phyloP scores from a whole-genome alignment of 2,329 filamentous ascomycete species.

The Venturiaceae sp. region DNA sequence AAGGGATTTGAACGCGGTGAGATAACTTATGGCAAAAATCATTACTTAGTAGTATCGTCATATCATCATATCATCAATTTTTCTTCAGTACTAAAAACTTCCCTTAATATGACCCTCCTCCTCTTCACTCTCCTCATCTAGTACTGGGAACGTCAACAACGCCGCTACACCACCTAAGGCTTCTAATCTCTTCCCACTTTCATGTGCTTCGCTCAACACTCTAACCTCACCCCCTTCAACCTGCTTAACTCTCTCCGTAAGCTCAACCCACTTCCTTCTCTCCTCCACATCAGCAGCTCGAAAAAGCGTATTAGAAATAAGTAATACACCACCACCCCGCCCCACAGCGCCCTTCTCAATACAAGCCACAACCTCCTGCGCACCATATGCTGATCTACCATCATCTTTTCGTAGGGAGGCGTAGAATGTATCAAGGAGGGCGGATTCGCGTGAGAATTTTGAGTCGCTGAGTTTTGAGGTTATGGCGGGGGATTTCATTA shows the following conservation, averaged over 20 bases:
- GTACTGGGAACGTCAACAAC: slow-evolving; percentile 79
- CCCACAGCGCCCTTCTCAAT: slow-evolving; percentile 84
- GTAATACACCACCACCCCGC: slow-evolving; percentile 69
- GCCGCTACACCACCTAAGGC: slow-evolving; percentile 81
- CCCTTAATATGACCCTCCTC: slow-evolving; percentile 12
- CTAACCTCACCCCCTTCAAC: slow-evolving; percentile 75
- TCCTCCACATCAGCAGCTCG: slow-evolving; percentile 68
- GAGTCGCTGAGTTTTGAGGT: slow-evolving; percentile 70
- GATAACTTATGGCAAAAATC: too few relatives aligned
- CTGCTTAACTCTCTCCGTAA: slow-evolving; percentile 81
- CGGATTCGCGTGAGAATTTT: slow-evolving; percentile 77
- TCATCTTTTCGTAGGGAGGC: slow-evolving; percentile 73
- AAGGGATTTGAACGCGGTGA: too few relatives aligned
- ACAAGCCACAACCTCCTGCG: slow-evolving; percentile 69
- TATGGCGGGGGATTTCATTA: slow-evolving; percentile 73
- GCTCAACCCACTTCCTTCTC: slow-evolving; percentile 68
- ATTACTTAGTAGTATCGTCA: background rate
- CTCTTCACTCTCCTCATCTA: slow-evolving; percentile 63
- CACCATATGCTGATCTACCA: slow-evolving; percentile 83
- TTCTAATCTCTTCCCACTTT: slow-evolving; percentile 79
- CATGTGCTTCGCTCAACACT: slow-evolving; percentile 87
- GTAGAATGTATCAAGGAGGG: slow-evolving; percentile 76
- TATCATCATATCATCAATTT: background rate
- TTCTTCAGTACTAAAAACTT: background rate
- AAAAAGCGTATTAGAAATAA: slow-evolving; percentile 84